These are phyloP conservation scores for Ceratobasidium sp. DNA, from an alignment of 1,284 basidiomycete species.

Conservation along the genomic window DNA sequence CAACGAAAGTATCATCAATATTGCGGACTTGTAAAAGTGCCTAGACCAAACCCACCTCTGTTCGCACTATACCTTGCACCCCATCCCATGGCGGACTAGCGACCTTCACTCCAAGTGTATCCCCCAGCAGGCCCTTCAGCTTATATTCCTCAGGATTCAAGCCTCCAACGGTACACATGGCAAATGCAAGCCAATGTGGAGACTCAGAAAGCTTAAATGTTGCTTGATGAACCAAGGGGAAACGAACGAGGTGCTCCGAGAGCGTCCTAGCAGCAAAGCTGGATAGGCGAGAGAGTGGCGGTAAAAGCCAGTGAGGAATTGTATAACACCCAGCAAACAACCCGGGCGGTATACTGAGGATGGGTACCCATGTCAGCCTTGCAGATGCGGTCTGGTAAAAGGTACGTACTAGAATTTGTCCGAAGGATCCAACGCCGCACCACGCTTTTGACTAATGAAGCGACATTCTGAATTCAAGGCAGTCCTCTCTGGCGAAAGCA, in stretches of 20 bases:
- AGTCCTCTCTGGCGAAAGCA: slow-evolving; percentile 40
- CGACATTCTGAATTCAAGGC: slow-evolving; percentile 35
- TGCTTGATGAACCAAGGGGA: slow-evolving; percentile 53
- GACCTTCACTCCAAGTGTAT: neutral
- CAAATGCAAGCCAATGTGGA: slow-evolving; percentile 53
- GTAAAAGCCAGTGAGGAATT: slow-evolving; percentile 54
- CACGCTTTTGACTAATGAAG: slow-evolving; percentile 27
- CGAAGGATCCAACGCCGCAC: slow-evolving; percentile 32
- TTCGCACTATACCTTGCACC: slow-evolving; percentile 37
- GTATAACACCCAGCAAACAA: slow-evolving; percentile 54
- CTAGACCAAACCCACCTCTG: slow-evolving; percentile 28
- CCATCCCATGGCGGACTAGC: slow-evolving; percentile 40
- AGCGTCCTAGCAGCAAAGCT: slow-evolving; percentile 53
- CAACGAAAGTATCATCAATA: too few relatives aligned
- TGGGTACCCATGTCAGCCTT: neutral
- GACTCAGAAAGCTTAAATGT: slow-evolving; percentile 54
- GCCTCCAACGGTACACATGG: slow-evolving; percentile 54
- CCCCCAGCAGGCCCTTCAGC: slow-evolving; percentile 9
- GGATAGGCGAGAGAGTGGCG: slow-evolving; percentile 51
- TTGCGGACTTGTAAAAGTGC: too few relatives aligned
- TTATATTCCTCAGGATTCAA: slow-evolving; percentile 37
- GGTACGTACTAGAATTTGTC: slow-evolving; percentile 42
- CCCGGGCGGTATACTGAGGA: slow-evolving; percentile 49
- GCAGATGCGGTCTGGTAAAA: neutral
- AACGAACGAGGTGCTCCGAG: slow-evolving; percentile 53